phyloP scores from a whole-genome alignment of 495 filamentous ascomycete species.

The Xylaria longipes region DNA sequence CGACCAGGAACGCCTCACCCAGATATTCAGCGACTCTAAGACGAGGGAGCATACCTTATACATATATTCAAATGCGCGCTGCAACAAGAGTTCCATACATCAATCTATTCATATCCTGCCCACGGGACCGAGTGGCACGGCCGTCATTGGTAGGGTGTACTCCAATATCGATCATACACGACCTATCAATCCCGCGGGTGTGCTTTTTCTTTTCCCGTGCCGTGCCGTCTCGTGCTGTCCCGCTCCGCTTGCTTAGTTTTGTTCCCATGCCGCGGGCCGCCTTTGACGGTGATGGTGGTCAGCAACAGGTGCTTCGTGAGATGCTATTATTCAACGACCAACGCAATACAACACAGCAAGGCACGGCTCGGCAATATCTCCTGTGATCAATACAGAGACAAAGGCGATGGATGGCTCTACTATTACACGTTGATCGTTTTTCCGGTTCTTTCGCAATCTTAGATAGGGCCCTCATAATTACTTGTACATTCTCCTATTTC shows the following conservation, averaged over 20 bases:
- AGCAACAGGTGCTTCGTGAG: neutral
- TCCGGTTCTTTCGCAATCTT: neutral
- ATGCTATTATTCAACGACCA: neutral
- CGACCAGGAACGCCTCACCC: neutral
- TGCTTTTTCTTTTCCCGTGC: neutral
- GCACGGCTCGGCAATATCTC: constrained; percentile 4
- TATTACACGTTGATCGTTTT: neutral
- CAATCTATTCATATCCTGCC: neutral
- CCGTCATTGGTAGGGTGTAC: constrained; percentile 1
- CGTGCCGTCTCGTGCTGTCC: constrained; percentile 14
- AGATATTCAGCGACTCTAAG: neutral
- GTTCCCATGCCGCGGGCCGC: constrained; percentile 3
- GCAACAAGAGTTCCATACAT: constrained; percentile 5
- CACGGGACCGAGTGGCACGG: neutral
- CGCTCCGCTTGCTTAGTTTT: neutral
- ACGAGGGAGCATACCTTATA: neutral
- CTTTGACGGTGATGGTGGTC: constrained; percentile 8
- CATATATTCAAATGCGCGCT: constrained; percentile 5
- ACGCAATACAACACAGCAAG: neutral
- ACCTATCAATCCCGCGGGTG: neutral
- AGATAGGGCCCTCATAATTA: neutral
- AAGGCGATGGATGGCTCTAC: neutral
- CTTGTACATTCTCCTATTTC: neutral
- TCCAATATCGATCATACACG: neutral
- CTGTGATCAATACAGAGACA: neutral